Base-by-base conservation (phyloP, 495 filamentous ascomycete genomes). In the Talaromyces nanjingensis region DNA sequence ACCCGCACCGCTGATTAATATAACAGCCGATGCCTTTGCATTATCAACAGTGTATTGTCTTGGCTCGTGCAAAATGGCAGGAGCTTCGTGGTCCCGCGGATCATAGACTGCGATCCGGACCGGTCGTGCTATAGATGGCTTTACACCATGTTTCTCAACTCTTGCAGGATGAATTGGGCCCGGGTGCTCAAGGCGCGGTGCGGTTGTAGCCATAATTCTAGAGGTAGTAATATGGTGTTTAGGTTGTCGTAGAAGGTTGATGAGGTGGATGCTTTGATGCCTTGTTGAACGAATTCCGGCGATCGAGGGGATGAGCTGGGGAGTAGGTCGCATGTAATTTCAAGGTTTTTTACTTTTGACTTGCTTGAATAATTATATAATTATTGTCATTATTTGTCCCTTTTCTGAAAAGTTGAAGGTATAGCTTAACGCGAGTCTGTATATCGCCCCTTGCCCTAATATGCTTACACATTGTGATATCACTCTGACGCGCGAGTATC, bases 1-100 rank as follows among this genome's bases (percentile, higher is more conserved):
- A n/a, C 77, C 77, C 9, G 77, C 77, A 47, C 77, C 77, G 1
- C 75, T 77, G 37, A 80, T 66, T 1, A 80, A 47, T 60, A 79
- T 71, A 0, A 78, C 77, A 1, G 77, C 77, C 8, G 75, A 70
- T 22, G 64, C 64, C 25, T 68, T 60, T 3, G 60, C 62, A n/a
- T 65, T 34, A 3, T 53, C 56, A 20, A 47, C 59, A 20, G 66
- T 68, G 61, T 69, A 70, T 22, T 59, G 59, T 55, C 55, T 64
- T 8, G 71, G 71, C 24, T 68, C 65, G 53, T 73, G 71, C 11
- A 73, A 49, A 45, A 73, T 70, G 14, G 71, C 70, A 0, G 70
- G 70, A 1, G 70, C 70, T 27, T 65, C 62, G 60, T 72, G 70
- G 67, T 72, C 67, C 11, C 65, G 67, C 14, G 70, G 71, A 39